Evolutionary conservation across 306 rosid species (phyloP).

Genomic region (Datisca glomerata): DNA sequence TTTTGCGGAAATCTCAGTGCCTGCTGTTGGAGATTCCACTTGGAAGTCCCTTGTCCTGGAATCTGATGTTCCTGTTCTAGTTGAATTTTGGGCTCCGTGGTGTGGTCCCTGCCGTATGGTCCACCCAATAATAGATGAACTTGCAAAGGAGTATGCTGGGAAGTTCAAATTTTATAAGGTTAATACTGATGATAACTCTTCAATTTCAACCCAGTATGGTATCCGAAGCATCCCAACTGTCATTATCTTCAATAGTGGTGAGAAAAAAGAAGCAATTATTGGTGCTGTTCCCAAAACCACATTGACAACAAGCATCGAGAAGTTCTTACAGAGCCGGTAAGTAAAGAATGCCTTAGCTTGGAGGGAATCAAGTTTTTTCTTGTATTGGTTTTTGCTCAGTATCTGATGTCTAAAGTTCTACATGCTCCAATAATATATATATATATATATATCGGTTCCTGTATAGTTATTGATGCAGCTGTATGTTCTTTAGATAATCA

Average conservation of each 20-base stretch:
- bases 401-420: too few relatives aligned
- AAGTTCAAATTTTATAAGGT: constrained; percentile 85
- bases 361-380: neutral
- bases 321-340: constrained; percentile 48
- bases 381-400: too few relatives aligned
- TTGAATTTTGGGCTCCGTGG: constrained; percentile 99
- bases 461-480: neutral
- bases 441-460: neutral
- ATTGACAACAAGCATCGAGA: constrained; percentile 65
- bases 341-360: constrained; percentile 8
- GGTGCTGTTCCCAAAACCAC: constrained; percentile 89
- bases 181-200: constrained; percentile 58
- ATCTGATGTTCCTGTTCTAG: constrained; percentile 49
- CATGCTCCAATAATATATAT: neutral
- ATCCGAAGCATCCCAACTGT: constrained; percentile 88
- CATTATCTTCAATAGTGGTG: constrained; percentile 67
- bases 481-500: neutral
- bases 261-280: constrained; percentile 75
- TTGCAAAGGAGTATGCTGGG: constrained; percentile 55
- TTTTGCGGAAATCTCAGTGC: constrained; percentile 31
- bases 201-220: constrained; percentile 59
- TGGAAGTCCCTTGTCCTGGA: constrained; percentile 71
- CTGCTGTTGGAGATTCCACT: constrained; percentile 36
- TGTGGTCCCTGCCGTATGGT: constrained; percentile 99
- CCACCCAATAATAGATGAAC: constrained; percentile 67